phyloP scores from a whole-genome alignment of 2,329 filamentous ascomycete genomes.

The Talaromyces sp. region DNA sequence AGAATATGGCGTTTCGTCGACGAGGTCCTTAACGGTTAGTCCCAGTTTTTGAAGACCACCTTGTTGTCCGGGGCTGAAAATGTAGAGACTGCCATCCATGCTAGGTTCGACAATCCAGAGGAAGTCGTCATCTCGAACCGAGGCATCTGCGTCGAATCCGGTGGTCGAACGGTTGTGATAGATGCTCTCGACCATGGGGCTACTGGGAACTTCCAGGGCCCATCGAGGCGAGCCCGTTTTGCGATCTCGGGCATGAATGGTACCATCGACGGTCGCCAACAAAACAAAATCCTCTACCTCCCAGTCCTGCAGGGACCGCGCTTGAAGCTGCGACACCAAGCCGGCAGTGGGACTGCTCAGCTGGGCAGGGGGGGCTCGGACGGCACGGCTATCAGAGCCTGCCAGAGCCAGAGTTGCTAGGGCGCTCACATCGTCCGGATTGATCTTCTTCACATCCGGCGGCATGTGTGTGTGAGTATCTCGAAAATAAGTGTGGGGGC shows the following conservation, averaged over 20 bases:
- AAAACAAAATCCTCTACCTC: slow-evolving; percentile 99
- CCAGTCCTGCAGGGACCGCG: slow-evolving; percentile 98
- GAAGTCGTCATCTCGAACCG: slow-evolving; percentile 68
- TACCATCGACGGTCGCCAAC: slow-evolving; percentile 98
- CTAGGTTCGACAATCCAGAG: slow-evolving; percentile 94
- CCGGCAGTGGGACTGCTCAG: slow-evolving; percentile 61
- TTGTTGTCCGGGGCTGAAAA: slow-evolving; percentile 67
- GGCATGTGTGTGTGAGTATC: slow-evolving; percentile 21
- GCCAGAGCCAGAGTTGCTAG: slow-evolving; percentile 97
- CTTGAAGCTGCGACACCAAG: slow-evolving; percentile 78
- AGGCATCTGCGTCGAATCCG: slow-evolving; percentile 47
- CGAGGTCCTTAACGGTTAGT: slow-evolving; percentile 66
- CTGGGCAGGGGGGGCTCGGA: slow-evolving; percentile 87
- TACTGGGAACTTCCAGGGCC: slow-evolving; percentile 72
- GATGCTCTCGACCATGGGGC: slow-evolving; percentile 85
- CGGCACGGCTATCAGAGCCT: slow-evolving; percentile 61
- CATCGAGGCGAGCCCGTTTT: slow-evolving; percentile 80
- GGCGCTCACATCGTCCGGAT: slow-evolving; percentile 74
- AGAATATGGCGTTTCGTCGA: slow-evolving; percentile 78
- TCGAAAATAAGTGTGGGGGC: slow-evolving; percentile 20
- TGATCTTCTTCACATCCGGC: slow-evolving; percentile 31
- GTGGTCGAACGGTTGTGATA: slow-evolving; percentile 67
- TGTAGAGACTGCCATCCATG: slow-evolving; percentile 79
- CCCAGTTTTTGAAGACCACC: slow-evolving; percentile 47
- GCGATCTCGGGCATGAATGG: slow-evolving; percentile 85